Evolutionary conservation across 768 basidiomycete species (phyloP).

Genomic region (Chalciporus piperatus): DNA sequence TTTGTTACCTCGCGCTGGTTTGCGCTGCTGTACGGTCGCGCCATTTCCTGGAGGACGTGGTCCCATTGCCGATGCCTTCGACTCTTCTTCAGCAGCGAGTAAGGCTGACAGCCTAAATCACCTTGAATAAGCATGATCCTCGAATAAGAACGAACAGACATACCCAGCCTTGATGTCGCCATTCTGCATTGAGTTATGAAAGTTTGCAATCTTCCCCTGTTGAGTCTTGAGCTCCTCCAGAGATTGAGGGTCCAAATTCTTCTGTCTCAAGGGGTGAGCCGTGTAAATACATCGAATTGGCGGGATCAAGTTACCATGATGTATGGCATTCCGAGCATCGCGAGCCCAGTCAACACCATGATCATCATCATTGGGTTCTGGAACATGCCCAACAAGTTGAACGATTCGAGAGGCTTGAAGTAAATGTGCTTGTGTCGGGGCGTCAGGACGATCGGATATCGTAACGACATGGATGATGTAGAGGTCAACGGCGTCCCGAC

Average conservation of each 20-base stretch:
- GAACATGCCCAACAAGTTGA: slow-evolving; percentile 73
- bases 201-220: slow-evolving; percentile 52
- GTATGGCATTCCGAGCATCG: slow-evolving; percentile 75
- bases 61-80: slow-evolving; percentile 25
- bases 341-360: slow-evolving; percentile 61
- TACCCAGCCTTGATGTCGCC: slow-evolving; percentile 63
- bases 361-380: slow-evolving; percentile 84
- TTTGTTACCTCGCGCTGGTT: slow-evolving; percentile 36
- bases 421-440: slow-evolving; percentile 58
- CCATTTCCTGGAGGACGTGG: slow-evolving; percentile 19
- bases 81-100: slow-evolving; percentile 40
- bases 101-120: slow-evolving; percentile 43
- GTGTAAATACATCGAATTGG: background rate
- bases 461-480: slow-evolving; percentile 48
- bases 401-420: slow-evolving; percentile 67
- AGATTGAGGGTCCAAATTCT: slow-evolving; percentile 71
- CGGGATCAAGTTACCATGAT: slow-evolving; percentile 51
- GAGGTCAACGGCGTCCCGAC: slow-evolving; percentile 69
- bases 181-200: slow-evolving; percentile 55
- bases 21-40: slow-evolving; percentile 29
- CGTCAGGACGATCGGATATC: slow-evolving; percentile 58
- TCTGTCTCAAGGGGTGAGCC: slow-evolving; percentile 39
- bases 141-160: slow-evolving; percentile 16
- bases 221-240: slow-evolving; percentile 62
- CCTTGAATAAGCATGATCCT: slow-evolving; percentile 3